These are phyloP conservation scores for Rhizophagus clarus DNA, from an alignment of 192 early-diverging fungal species.

Conservation along the genomic window DNA sequence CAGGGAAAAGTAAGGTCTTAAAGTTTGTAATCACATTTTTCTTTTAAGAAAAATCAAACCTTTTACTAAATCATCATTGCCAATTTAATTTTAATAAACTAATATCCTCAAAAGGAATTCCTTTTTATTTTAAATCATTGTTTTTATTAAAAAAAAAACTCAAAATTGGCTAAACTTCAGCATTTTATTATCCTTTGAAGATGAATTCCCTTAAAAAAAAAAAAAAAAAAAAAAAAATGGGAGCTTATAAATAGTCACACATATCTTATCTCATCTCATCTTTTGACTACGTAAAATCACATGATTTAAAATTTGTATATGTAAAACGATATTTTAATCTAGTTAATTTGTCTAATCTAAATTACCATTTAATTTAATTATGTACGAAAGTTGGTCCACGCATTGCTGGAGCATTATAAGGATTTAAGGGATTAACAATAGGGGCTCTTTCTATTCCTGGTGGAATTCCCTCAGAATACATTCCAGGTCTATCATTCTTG, in stretches of 20 bases:
- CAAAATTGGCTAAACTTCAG: background rate
- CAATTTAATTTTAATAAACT: background rate
- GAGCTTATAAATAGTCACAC: no score
- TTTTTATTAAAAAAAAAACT: background rate
- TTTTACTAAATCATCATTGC: background rate
- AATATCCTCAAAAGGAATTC: background rate
- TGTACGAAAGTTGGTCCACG: conserved; percentile 33
- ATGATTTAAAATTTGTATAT: no score
- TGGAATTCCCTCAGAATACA: conserved; percentile 31
- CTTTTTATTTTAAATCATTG: background rate
- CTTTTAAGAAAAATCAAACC: background rate
- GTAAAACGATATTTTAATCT: no score
- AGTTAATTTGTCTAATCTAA: background rate
- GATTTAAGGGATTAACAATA: conserved; percentile 33
- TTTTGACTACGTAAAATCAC: no score
- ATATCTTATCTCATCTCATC: no score
- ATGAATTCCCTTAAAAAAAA: background rate
- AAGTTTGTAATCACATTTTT: background rate
- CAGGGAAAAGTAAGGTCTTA: background rate
- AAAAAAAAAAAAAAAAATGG: background rate
- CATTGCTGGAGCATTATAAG: conserved; percentile 31
- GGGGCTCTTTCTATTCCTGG: conserved; percentile 28
- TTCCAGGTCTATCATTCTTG: conserved; percentile 55
- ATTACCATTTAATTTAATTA: conserved; percentile 11
- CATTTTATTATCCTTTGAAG: background rate